Base-by-base conservation (phyloP, 176 grass and related monocot genomes). In the Paspalum notatum region DNA sequence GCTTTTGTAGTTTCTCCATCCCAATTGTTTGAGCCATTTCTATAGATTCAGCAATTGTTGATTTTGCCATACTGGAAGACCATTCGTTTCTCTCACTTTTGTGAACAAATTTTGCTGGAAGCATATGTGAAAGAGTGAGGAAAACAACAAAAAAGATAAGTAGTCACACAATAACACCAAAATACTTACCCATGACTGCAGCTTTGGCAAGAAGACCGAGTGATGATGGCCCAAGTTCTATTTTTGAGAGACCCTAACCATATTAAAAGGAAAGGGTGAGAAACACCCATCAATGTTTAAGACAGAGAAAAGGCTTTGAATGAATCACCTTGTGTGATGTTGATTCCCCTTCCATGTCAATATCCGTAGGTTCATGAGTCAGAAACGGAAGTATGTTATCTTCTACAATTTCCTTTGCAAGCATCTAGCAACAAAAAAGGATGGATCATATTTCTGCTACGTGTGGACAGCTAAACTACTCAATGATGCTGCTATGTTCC, bases 351-450 rank as follows among this genome's bases (percentile, higher is more conserved):
- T 89, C 83, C 45, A 72, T 87, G 90, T 94, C 88, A 65, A 75
- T 63, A 86, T 90, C 83, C 74, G 84, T 78, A 47, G 65, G 56
- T 45, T 98, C 95, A 63, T 91, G 85, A 12, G 83, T 80, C 53
- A 98, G 66, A 75, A 94, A 98, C 24, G 92, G 92, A 77, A 98
- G 91, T 66, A 98, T 79, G 69, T 55, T 92, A 84, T 98, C 95
- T 82, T 98, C 90, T 60, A 98, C 54, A 59, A 94, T 91, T 85
- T 92, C 90, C 89, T 90, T 98, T 62, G 95, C 88, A 87, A 98
- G 95, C 95, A 98, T 98, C 95, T 98, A 80, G 22, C 53, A 50
- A 82, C 11, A 68, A 57, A 65, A 60, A 48, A 74, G 65, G 66
- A 78, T 39, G 25, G 25, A 79, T 80, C 50, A 69, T 49, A 74